A percentile compares a stretch with the other conserved stretches of the same genome.
Conservation (phyloP, 768 basidiomycete species). For the Royoungia palumana region DNA sequence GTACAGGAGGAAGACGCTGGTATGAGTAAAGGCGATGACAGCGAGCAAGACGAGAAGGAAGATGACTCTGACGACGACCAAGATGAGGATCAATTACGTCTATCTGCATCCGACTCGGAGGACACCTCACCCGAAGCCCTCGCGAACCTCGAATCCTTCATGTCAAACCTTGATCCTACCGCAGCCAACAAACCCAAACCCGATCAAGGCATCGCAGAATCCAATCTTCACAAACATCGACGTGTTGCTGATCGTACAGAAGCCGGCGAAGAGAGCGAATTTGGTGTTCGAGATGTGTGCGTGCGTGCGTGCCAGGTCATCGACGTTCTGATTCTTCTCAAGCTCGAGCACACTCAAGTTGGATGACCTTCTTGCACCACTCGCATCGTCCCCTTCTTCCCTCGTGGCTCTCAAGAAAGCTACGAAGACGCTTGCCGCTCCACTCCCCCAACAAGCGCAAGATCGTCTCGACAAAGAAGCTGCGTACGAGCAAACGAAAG, state of each 20-base stretch:
- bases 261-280: conserved; percentile 79
- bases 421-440: conserved; percentile 74
- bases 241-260: conserved; percentile 70
- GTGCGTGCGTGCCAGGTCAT: not conserved
- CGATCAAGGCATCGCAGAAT: conserved; percentile 17
- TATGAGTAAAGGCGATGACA: too few relatives aligned
- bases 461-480: conserved; percentile 91
- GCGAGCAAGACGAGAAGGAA: too few relatives aligned
- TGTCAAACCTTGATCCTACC: conserved; percentile 59
- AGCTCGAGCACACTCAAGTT: conserved; percentile 54
- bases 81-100: too few relatives aligned
- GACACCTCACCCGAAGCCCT: conserved; percentile 55
- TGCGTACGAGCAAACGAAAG: conserved; percentile 90
- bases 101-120: conserved; percentile 47
- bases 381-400: conserved; percentile 55
- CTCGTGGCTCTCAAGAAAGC: conserved; percentile 68
- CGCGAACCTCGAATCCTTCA: conserved; percentile 67
- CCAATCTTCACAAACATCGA: too few relatives aligned
- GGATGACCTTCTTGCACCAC: conserved; percentile 74
- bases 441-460: conserved; percentile 81
- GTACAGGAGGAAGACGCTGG: conserved; percentile 23
- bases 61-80: conserved; percentile 36
- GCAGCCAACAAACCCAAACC: conserved; percentile 56
- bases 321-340: conserved; percentile 1
- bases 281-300: conserved; percentile 51